Evolutionary conservation across 2,329 filamentous ascomycete species (phyloP).

Genomic region (Cryphonectria naterciae): DNA sequence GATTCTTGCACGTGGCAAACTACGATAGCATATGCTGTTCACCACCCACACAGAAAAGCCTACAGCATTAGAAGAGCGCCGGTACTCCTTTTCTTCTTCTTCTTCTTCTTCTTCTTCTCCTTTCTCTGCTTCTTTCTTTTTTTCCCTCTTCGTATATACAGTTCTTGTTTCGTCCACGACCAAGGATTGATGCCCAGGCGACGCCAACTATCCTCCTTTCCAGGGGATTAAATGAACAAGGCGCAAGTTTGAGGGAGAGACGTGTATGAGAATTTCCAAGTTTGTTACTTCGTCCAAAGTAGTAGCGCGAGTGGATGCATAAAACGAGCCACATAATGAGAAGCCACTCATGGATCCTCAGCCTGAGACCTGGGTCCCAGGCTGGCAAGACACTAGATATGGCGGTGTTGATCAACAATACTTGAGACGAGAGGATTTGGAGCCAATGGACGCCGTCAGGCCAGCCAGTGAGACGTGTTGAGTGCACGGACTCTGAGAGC

Average conservation of each 20-base stretch:
- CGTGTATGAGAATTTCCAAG: neutral
- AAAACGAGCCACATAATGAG: neutral
- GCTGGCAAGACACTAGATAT: neutral
- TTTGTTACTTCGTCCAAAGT: neutral
- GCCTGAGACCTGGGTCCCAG: neutral
- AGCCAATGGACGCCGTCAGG: neutral
- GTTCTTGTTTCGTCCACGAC: neutral
- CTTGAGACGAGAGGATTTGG: neutral
- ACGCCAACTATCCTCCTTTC: neutral
- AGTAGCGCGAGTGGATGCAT: neutral
- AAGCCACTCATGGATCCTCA: neutral
- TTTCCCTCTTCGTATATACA: too few species aligned
- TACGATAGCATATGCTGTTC: neutral
- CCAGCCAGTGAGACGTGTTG: neutral
- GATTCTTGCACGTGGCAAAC: neutral
- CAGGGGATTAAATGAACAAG: neutral
- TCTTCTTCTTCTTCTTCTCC: too few species aligned
- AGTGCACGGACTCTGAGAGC: neutral
- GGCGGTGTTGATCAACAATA: neutral
- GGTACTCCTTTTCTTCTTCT: too few species aligned
- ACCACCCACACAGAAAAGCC: neutral
- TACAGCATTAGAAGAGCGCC: neutral
- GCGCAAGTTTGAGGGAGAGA: neutral
- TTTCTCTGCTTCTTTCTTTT: neutral
- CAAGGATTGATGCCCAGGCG: neutral